phyloP scores from a whole-genome alignment of 2,329 filamentous ascomycete species.

The Monosporascus sp. region DNA sequence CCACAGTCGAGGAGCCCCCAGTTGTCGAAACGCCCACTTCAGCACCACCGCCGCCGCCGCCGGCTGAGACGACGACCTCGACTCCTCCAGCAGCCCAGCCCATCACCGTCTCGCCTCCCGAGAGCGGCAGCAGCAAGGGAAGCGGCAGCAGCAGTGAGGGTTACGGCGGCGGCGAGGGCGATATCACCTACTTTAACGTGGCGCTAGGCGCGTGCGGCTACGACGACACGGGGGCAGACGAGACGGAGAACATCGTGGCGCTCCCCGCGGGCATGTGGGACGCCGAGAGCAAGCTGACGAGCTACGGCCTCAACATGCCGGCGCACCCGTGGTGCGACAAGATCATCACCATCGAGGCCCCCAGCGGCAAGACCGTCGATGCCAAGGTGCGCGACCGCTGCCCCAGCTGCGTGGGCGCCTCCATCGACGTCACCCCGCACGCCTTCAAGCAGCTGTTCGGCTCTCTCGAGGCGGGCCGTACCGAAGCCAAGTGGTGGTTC shows the following conservation, averaged over 20 bases:
- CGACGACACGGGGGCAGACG: constrained; percentile 53
- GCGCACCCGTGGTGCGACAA: constrained; percentile 66
- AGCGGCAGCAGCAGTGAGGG: constrained; percentile 17
- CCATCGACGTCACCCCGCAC: constrained; percentile 58
- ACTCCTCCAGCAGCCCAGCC: constrained; percentile 6
- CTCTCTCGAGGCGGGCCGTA: constrained; percentile 33
- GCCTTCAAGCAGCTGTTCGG: constrained; percentile 51
- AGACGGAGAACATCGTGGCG: constrained; percentile 60
- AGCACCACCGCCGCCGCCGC: constrained; percentile 11
- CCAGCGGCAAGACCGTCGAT: constrained; percentile 50
- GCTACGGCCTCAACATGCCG: constrained; percentile 35
- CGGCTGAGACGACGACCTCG: constrained; percentile 1
- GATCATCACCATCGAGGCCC: constrained; percentile 56
- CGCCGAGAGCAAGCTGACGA: constrained; percentile 57
- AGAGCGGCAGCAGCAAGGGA: constrained; percentile 16
- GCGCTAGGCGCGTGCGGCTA: constrained; percentile 66
- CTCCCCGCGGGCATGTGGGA: constrained; percentile 51
- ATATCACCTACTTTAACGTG: constrained; percentile 70
- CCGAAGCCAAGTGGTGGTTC: constrained; percentile 26
- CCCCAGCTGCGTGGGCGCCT: constrained; percentile 53
- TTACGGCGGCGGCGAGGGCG: constrained; percentile 40
- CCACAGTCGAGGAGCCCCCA: neutral
- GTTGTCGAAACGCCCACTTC: constrained; percentile 8
- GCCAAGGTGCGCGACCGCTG: constrained; percentile 72
- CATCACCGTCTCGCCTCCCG: constrained; percentile 7